These are phyloP conservation scores for Pythium grandisporangium DNA, from an alignment of 352 stramenopile species.

Conservation along the genomic window DNA sequence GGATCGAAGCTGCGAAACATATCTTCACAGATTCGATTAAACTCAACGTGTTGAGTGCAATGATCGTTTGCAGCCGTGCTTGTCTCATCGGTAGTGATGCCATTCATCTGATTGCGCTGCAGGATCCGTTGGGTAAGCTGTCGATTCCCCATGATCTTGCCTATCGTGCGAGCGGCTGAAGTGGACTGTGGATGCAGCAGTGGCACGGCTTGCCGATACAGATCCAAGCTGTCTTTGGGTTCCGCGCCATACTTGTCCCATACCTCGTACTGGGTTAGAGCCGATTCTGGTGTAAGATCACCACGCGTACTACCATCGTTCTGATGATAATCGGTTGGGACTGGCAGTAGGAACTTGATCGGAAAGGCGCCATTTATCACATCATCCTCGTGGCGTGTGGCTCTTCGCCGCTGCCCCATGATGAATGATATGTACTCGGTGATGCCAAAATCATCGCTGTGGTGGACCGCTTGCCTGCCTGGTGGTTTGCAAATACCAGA, in stretches of 20 bases:
- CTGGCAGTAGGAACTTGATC: conserved; percentile 7
- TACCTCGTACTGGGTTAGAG: no score
- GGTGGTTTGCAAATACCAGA: no score
- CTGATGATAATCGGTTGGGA: conserved; percentile 3
- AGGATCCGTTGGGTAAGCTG: conserved; percentile 49
- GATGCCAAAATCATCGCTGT: no score
- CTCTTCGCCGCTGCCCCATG: neutral
- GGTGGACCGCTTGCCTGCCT: no score
- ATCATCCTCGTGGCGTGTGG: neutral
- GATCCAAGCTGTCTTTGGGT: no score
- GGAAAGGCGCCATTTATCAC: conserved; percentile 1
- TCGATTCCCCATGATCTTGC: conserved; percentile 29
- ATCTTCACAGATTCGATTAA: conserved; percentile 35
- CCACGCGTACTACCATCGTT: neutral
- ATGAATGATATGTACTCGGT: neutral
- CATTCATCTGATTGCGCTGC: conserved; percentile 30
- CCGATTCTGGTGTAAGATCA: no score
- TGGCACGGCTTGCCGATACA: conserved; percentile 46
- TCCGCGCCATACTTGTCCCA: no score
- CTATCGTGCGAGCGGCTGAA: conserved; percentile 42
- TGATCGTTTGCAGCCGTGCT: neutral
- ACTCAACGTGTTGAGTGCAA: conserved; percentile 12
- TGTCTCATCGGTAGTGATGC: no score
- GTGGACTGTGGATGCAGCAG: conserved; percentile 54
- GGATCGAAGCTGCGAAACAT: conserved; percentile 40